phyloP scores from a whole-genome alignment of 768 basidiomycete species.

The Paxillus rubicundulus region DNA sequence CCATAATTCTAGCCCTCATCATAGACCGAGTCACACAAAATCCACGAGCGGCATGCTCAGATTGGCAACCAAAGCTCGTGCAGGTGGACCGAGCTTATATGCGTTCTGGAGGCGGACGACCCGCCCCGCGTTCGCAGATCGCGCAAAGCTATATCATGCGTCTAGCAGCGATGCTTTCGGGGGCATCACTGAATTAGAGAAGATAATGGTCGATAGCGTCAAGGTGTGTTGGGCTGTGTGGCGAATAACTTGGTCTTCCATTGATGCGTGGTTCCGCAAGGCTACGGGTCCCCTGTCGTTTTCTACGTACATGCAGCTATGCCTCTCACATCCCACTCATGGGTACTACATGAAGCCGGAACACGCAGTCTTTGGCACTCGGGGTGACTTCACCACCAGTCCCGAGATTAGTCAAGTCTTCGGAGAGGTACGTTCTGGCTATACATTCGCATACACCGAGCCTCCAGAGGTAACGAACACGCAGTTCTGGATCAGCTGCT shows the following conservation, averaged over 20 bases:
- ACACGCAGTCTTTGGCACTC: conserved; percentile 76
- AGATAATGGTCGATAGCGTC: conserved; percentile 67
- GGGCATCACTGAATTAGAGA: conserved; percentile 50
- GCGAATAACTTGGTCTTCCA: neutral
- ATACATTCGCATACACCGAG: neutral
- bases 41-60: conserved; percentile 5
- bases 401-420: conserved; percentile 97
- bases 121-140: neutral
- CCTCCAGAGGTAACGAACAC: conserved; percentile 39
- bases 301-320: conserved; percentile 88
- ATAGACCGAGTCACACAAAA: neutral
- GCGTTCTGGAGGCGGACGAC: conserved; percentile 7
- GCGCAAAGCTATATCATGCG: neutral
- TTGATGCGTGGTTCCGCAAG: conserved; percentile 37
- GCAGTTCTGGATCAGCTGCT: conserved; percentile 57
- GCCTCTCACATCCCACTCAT: conserved; percentile 82
- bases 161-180: conserved; percentile 3
- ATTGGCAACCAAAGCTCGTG: neutral
- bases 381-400: conserved; percentile 94
- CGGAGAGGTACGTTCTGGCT: conserved; percentile 71
- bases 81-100: neutral
- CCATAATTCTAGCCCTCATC: neutral
- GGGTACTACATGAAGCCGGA: conserved; percentile 87
- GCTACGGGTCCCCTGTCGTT: conserved; percentile 87
- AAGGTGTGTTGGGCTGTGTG: conserved; percentile 45